Evolutionary conservation across 2,329 filamentous ascomycete species (phyloP), one percentile per base, ranked within the genome.

Genomic region (Penicillium occitanis): DNA sequence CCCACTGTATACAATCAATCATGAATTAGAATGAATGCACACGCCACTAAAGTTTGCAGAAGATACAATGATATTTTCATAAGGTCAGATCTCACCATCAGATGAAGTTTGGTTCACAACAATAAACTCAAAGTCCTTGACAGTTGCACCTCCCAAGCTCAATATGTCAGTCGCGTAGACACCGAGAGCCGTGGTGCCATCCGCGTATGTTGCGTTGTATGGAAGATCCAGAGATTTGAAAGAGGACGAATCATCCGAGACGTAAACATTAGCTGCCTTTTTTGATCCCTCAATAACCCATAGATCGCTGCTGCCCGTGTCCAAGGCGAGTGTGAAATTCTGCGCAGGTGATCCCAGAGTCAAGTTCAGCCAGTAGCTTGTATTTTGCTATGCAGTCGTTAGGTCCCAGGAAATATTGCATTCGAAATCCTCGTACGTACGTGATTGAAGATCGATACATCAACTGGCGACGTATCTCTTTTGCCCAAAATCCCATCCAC

Each of bases 131-230:
- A 67, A 64, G 28, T 67, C 58, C 13, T 61, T 46, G 28, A 67
- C 30, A 28, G 62, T 65, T 5, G 61, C 40, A 17, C 53, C 79
- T 7, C 62, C 66, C 40, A 67, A 35, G 14, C 66, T 57, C 67
- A 93, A 79, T 0, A 83, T 88, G 72, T 94, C 91, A 5, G 85
- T 87, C 2, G 87, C 90, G 74, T 95, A 96, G 77, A 93, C 90
- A 42, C 92, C 92, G 1, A 80, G 75, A 1, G 91, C 90, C 6
- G 87, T 87, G 0, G 90, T 90, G 58, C 90, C 90, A 76, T 95
- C 91, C 37, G 90, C 89, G 68, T 96, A 96, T 1, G 88, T 88
- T 68, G 95, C 95, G 79, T 93, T 91, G 81, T 96, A 96, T 66
- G 86, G 82, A 73, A 85, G 87, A 71, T 87, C 87, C 61, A 95